Conservation (phyloP, 202 grass and related monocot genomes). For the Hordeum pubiflorum region DNA sequence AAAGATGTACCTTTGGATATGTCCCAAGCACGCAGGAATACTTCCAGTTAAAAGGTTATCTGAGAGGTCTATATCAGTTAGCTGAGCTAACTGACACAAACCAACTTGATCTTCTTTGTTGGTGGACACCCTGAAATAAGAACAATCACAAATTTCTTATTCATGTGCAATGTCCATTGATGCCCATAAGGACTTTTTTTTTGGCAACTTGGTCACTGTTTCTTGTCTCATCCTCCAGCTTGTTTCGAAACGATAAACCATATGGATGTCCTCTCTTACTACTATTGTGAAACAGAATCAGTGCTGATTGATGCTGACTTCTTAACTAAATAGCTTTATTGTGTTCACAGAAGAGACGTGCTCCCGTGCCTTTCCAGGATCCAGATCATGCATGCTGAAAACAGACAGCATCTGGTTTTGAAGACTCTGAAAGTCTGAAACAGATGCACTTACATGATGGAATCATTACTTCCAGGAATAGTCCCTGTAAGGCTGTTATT, state of each 20-base stretch:
- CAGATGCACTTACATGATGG: constrained; percentile 44
- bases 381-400: background rate
- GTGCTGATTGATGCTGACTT: constrained; percentile 24
- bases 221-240: constrained; percentile 8
- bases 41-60: constrained; percentile 71
- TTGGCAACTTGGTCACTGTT: background rate
- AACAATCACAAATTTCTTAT: background rate
- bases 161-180: background rate
- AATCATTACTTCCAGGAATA: constrained; percentile 69
- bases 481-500: constrained; percentile 64
- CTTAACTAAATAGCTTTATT: constrained; percentile 23
- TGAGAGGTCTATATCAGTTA: constrained; percentile 65
- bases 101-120: constrained; percentile 38
- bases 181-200: background rate
- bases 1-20: constrained; percentile 62
- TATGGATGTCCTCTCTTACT: background rate
- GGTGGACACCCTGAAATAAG: constrained; percentile 34
- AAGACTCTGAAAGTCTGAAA: constrained; percentile 1
- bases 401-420: background rate
- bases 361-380: background rate
- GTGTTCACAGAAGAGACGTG: background rate
- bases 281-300: background rate
- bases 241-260: constrained; percentile 11
- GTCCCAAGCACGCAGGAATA: constrained; percentile 58
- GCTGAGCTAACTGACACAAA: constrained; percentile 54